These are phyloP conservation scores for Chrysopogon serrulatus DNA, from an alignment of 176 grass and related monocot species.

Conservation along the genomic window DNA sequence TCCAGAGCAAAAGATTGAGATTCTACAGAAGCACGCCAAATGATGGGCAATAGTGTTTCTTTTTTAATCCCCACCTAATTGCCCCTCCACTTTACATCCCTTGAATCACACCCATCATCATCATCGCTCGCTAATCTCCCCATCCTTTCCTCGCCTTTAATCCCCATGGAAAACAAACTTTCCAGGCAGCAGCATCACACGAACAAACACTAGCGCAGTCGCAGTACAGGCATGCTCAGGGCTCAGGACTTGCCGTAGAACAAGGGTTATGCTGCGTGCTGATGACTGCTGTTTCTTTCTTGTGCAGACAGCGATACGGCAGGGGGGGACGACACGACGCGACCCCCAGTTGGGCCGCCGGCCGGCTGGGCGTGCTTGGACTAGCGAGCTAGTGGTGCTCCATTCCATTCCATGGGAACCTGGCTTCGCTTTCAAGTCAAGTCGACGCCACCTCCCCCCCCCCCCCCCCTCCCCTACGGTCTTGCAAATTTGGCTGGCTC, in stretches of 20 bases:
- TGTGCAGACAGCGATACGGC: not conserved
- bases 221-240: not conserved
- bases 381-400: not conserved
- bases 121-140: slow-evolving; percentile 22
- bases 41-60: slow-evolving; percentile 17
- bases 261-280: slow-evolving; percentile 20
- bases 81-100: slow-evolving; percentile 28
- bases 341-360: not conserved
- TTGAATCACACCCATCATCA: slow-evolving; percentile 45
- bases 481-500: slow-evolving; percentile 11
- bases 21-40: not conserved
- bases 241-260: slow-evolving; percentile 32
- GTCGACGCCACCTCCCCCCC: slow-evolving; percentile 18
- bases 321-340: not conserved
- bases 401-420: not conserved
- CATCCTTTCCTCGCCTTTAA: slow-evolving; percentile 16
- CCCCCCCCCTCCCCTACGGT: not conserved
- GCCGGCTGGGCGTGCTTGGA: not conserved
- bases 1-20: not conserved
- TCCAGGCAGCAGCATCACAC: slow-evolving; percentile 13
- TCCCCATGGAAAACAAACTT: not conserved
- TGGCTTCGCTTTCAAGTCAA: slow-evolving; percentile 74
- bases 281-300: not conserved
- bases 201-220: not conserved
- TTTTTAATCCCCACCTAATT: slow-evolving; percentile 24